These are phyloP conservation scores for Aspergillus fructus DNA, from an alignment of 2,329 filamentous ascomycete genomes.

Conservation along the genomic window DNA sequence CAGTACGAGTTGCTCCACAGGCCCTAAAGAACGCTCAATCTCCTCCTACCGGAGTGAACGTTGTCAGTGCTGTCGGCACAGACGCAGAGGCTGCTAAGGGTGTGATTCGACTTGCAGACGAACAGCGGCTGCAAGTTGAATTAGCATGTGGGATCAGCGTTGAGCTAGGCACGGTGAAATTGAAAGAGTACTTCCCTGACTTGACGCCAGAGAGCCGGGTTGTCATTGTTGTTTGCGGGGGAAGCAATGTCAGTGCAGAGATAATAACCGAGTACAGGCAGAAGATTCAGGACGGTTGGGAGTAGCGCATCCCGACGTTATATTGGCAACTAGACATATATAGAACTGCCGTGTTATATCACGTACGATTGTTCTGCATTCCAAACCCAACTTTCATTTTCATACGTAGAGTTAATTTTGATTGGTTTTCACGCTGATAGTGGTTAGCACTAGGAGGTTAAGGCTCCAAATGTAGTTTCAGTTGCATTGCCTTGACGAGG, in stretches of 20 bases:
- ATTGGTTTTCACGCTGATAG: too few relatives aligned
- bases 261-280: conserved; percentile 52
- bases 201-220: conserved; percentile 33
- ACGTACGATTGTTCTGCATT: too few relatives aligned
- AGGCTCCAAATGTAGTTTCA: too few relatives aligned
- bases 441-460: too few relatives aligned
- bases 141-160: conserved; percentile 77
- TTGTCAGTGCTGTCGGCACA: conserved; percentile 61
- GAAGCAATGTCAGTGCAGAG: conserved; percentile 52
- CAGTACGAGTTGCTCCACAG: conserved; percentile 61
- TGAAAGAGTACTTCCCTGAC: conserved; percentile 27
- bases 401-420: too few relatives aligned
- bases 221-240: conserved; percentile 42
- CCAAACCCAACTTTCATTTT: too few relatives aligned
- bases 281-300: conserved; percentile 38
- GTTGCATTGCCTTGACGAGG: too few relatives aligned
- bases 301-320: neutral
- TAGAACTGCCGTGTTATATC: too few relatives aligned
- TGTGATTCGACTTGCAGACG: conserved; percentile 72
- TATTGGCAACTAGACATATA: too few relatives aligned
- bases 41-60: conserved; percentile 40
- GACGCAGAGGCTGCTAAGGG: conserved; percentile 77
- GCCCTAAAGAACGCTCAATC: conserved; percentile 62
- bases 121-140: conserved; percentile 76
- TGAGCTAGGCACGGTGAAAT: conserved; percentile 36